These are phyloP conservation scores for Pythium folliculosum DNA, from an alignment of 352 stramenopile species.

Conservation along the genomic window DNA sequence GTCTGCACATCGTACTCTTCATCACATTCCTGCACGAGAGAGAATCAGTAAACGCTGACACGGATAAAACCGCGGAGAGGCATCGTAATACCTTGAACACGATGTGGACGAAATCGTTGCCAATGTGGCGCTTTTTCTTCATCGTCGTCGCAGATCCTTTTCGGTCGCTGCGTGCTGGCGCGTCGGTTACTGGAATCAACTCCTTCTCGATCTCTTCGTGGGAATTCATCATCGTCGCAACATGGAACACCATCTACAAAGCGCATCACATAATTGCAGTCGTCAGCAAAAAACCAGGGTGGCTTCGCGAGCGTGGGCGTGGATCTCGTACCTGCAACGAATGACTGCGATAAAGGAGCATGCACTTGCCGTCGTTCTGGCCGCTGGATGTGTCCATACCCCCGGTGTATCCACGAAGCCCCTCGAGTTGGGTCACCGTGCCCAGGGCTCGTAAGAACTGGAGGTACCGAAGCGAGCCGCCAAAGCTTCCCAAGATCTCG, in stretches of 20 bases:
- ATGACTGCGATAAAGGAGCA: conserved; percentile 68
- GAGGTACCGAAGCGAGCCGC: conserved; percentile 76
- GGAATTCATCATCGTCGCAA: conserved; percentile 82
- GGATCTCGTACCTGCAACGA: conserved; percentile 53
- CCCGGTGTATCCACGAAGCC: conserved; percentile 66
- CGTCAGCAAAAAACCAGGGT: neutral
- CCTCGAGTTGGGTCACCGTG: conserved; percentile 65
- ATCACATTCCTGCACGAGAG: conserved; percentile 57
- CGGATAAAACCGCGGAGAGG: neutral
- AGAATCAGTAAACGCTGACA: neutral
- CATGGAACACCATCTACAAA: conserved; percentile 85
- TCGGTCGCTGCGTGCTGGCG: neutral
- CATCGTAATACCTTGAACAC: conserved; percentile 61
- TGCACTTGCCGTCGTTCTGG: conserved; percentile 77
- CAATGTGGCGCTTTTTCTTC: conserved; percentile 89
- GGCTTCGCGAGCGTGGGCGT: neutral
- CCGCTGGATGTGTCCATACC: conserved; percentile 64
- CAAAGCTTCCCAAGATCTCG: conserved; percentile 72
- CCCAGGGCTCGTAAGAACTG: conserved; percentile 73
- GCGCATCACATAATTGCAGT: neutral
- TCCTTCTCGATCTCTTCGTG: conserved; percentile 19
- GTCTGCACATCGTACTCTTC: conserved; percentile 76
- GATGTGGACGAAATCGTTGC: conserved; percentile 89
- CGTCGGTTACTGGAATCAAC: neutral
- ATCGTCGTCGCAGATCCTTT: conserved; percentile 29